These are phyloP conservation scores for Salisapilia sapeloensis DNA, from an alignment of 352 stramenopile genomes.

Conservation along the genomic window DNA sequence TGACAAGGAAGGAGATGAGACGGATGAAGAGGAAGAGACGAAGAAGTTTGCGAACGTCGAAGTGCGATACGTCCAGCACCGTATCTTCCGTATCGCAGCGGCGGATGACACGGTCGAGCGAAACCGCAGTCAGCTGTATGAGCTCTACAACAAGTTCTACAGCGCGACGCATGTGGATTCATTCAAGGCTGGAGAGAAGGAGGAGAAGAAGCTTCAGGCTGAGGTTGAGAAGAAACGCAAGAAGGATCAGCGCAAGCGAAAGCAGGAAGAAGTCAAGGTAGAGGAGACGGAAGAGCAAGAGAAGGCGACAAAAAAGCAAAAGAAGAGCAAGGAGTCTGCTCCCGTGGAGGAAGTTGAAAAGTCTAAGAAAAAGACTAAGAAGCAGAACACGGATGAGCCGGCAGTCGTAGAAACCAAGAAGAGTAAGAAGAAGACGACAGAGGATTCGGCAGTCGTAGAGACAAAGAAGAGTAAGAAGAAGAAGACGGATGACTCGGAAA, in stretches of 20 bases:
- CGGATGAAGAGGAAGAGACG: conserved; percentile 21
- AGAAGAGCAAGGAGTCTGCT: conserved; percentile 10
- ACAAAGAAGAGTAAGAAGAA: conserved; percentile 9
- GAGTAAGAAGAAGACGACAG: conserved; percentile 6
- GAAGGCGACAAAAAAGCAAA: conserved; percentile 27
- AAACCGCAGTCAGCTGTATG: conserved; percentile 63
- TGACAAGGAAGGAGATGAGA: conserved; percentile 24
- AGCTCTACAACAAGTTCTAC: conserved; percentile 63
- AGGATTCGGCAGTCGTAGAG: neutral
- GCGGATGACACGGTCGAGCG: conserved; percentile 59
- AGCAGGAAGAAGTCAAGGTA: conserved; percentile 3
- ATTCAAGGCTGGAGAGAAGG: conserved; percentile 30
- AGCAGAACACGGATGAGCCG: conserved; percentile 6
- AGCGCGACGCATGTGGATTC: conserved; percentile 54
- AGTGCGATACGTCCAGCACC: conserved; percentile 49
- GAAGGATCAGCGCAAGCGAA: neutral
- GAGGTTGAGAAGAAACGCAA: conserved; percentile 11
- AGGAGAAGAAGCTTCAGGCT: conserved; percentile 6
- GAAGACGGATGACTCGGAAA: no score
- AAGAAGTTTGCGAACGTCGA: conserved; percentile 55
- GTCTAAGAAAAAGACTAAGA: conserved; percentile 5
- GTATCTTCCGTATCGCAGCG: conserved; percentile 59
- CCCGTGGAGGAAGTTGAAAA: conserved; percentile 1
- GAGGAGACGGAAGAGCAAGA: conserved; percentile 7
- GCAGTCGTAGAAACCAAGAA: conserved; percentile 4